Conservation (phyloP, 1,139 yeast genomes). For the Pichia terricola region DNA sequence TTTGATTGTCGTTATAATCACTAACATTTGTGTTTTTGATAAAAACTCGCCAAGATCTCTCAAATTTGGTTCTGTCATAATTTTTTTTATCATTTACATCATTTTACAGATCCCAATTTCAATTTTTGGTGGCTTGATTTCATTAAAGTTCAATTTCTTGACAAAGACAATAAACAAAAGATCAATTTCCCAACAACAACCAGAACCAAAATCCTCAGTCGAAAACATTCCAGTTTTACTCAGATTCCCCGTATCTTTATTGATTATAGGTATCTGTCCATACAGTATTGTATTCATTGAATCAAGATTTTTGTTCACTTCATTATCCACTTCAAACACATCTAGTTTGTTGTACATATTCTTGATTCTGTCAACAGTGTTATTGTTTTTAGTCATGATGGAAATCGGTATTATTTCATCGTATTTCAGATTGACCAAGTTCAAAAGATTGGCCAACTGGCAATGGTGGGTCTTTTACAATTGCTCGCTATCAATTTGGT, state of each 20-base stretch:
- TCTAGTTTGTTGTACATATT: constrained; percentile 78
- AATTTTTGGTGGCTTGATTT: constrained; percentile 57
- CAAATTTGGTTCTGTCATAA: constrained; percentile 66
- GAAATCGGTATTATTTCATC: constrained; percentile 71
- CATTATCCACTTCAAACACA: constrained; percentile 72
- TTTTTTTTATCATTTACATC: constrained; percentile 47
- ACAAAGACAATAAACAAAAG: constrained; percentile 1
- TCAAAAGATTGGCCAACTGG: constrained; percentile 53
- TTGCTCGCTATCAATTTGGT: constrained; percentile 60
- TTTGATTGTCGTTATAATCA: constrained; percentile 40
- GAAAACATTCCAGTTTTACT: constrained; percentile 27
- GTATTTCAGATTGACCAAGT: constrained; percentile 52
- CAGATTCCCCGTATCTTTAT: constrained; percentile 19
- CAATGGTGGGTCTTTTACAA: constrained; percentile 75
- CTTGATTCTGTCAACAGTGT: constrained; percentile 49
- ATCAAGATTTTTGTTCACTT: constrained; percentile 60
- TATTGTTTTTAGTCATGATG: constrained; percentile 52
- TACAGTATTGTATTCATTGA: constrained; percentile 78
- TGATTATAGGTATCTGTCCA: constrained; percentile 62
- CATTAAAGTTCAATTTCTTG: constrained; percentile 30
- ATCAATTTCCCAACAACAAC: neutral
- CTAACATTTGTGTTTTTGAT: constrained; percentile 69
- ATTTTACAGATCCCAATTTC: constrained; percentile 68
- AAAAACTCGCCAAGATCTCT: constrained; percentile 67
- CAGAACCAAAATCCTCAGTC: neutral